These are phyloP conservation scores for Cucumis cinereus DNA, from an alignment of 306 rosid species.

Conservation along the genomic window DNA sequence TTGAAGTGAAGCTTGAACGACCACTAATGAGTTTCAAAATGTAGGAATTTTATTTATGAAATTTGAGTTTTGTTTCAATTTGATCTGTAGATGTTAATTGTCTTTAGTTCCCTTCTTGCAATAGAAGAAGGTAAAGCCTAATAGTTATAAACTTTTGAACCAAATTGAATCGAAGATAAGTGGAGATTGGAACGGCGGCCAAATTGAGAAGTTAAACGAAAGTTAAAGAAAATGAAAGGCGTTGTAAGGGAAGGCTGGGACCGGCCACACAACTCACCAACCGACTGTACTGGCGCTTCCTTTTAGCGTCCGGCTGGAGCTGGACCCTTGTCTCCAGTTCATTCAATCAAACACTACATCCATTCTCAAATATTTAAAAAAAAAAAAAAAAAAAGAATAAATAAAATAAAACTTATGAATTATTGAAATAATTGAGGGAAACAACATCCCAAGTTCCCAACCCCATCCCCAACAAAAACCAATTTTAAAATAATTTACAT, in stretches of 20 bases:
- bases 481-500: background rate
- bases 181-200: background rate
- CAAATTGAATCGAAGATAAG: too few species aligned
- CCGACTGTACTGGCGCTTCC: background rate
- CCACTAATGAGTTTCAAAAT: too few species aligned
- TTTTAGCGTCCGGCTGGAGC: background rate
- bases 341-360: background rate
- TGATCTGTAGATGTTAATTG: too few species aligned
- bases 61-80: too few species aligned
- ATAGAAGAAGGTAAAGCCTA: too few species aligned
- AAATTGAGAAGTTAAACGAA: background rate
- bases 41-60: too few species aligned
- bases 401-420: background rate
- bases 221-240: background rate
- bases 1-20: too few species aligned
- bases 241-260: background rate
- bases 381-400: too few species aligned
- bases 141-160: too few species aligned
- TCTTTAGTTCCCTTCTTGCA: too few species aligned
- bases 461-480: background rate
- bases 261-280: background rate
- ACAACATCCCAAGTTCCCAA: background rate
- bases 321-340: constrained; percentile 7
- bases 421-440: background rate
- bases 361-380: background rate